Percentiles rank a stretch among this genome's conserved stretches.
phyloP scores from a whole-genome alignment of 208 protist species.

The Trypanosoma caninum region DNA sequence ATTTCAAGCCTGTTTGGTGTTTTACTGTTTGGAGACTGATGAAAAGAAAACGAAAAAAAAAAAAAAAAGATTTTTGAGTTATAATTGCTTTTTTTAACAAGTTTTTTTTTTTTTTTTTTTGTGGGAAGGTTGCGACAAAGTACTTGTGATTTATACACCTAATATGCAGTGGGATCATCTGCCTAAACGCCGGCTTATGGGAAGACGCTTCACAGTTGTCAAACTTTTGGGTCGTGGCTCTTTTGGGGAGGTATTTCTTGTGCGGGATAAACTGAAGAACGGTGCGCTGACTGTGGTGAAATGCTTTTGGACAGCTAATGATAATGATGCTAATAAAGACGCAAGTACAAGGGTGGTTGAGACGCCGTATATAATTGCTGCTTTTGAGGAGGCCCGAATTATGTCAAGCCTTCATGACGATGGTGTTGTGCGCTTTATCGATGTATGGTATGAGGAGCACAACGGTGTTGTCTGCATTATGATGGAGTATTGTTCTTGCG shows the following conservation, averaged over 20 bases:
- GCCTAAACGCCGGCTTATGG: constrained; percentile 18
- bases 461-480: constrained; percentile 17
- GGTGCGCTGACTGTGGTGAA: constrained; percentile 18
- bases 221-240: constrained; percentile 12
- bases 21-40: not conserved
- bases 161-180: constrained; percentile 5
- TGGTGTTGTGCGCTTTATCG: constrained; percentile 24
- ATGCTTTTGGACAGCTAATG: not conserved
- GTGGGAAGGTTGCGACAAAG: too few relatives aligned
- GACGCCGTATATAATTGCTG: not conserved
- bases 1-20: not conserved
- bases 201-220: constrained; percentile 9
- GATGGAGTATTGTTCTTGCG: constrained; percentile 27
- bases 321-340: not conserved
- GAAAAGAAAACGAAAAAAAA: not conserved
- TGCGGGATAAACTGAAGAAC: constrained; percentile 8
- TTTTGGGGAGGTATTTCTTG: constrained; percentile 26
- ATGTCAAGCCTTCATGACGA: constrained; percentile 22
- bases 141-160: not conserved
- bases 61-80: not conserved
- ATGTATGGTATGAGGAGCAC: constrained; percentile 22
- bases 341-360: not conserved
- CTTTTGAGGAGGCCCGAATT: constrained; percentile 4
- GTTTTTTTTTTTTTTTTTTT: constrained; percentile 2
- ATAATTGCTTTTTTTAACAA: not conserved